Evolutionary conservation across 108 stramenopile genomes (phyloP).

Genomic region (Cyclotella sp.): DNA sequence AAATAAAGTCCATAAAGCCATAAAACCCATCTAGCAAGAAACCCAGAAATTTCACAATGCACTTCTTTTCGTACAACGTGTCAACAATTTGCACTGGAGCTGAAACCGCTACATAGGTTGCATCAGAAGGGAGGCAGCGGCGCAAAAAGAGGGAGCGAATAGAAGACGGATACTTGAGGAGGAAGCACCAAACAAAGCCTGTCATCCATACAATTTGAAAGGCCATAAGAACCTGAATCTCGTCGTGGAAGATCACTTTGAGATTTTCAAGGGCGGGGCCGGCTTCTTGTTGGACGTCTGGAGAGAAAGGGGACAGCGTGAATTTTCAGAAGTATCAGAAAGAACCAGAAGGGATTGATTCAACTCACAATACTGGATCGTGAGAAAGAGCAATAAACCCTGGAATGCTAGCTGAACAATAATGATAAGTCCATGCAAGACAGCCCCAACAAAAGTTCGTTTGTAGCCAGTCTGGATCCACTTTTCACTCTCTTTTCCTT

Average conservation of each 20-base stretch:
- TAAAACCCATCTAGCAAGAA: constrained; percentile 9
- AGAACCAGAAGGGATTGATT: not conserved
- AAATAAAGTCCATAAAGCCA: constrained; percentile 35
- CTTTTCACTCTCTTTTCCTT: constrained; percentile 1
- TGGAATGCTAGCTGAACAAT: constrained; percentile 39
- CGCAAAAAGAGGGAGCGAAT: constrained; percentile 56
- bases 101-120: constrained; percentile 60
- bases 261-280: constrained; percentile 31
- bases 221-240: constrained; percentile 60
- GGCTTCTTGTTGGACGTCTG: constrained; percentile 52
- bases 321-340: not conserved
- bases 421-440: constrained; percentile 52
- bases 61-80: constrained; percentile 20
- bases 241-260: constrained; percentile 44
- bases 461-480: constrained; percentile 70
- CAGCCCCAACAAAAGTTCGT: constrained; percentile 46
- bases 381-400: constrained; percentile 41
- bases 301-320: not conserved
- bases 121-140: constrained; percentile 50
- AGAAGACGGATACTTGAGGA: constrained; percentile 51
- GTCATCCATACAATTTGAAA: constrained; percentile 63
- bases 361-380: constrained; percentile 48
- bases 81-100: constrained; percentile 33
- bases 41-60: constrained; percentile 13
- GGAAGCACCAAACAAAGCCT: constrained; percentile 56